Evolutionary conservation across 495 filamentous ascomycete genomes (phyloP).

Genomic region (Pyronema domesticum): DNA sequence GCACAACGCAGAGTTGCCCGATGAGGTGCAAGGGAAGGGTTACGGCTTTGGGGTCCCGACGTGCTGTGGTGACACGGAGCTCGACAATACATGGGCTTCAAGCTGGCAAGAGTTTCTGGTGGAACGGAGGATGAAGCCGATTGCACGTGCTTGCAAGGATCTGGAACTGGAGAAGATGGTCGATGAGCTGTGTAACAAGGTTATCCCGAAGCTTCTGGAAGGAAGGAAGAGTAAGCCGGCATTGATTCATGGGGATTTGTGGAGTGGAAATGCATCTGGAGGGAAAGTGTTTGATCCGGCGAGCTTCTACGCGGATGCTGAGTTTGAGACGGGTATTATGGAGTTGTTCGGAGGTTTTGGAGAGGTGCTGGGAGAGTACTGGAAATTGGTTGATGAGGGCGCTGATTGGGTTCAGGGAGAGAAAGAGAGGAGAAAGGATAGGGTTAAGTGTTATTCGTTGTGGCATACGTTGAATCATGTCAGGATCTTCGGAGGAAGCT

Average conservation of each 20-base stretch:
- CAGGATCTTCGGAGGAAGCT: too few relatives aligned
- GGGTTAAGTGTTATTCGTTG: too few relatives aligned
- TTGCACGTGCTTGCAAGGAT: conserved; percentile 27
- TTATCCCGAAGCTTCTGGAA: conserved; percentile 56
- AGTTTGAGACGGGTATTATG: conserved; percentile 90
- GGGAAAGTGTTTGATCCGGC: conserved; percentile 60
- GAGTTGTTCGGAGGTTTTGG: conserved; percentile 89
- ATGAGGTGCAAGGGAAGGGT: conserved; percentile 29
- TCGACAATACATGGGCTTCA: conserved; percentile 49
- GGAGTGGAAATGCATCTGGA: conserved; percentile 57
- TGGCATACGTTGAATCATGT: too few relatives aligned
- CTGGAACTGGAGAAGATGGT: too few relatives aligned
- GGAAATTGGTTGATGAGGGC: conserved; percentile 44
- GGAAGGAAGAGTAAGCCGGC: conserved; percentile 53
- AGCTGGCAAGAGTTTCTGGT: conserved; percentile 45
- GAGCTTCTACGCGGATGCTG: conserved; percentile 62
- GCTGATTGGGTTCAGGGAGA: too few relatives aligned
- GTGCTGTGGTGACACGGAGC: conserved; percentile 69
- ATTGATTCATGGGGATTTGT: conserved; percentile 76
- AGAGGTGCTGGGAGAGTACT: conserved; percentile 51
- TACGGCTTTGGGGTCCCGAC: conserved; percentile 74
- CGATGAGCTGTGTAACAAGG: conserved; percentile 15
- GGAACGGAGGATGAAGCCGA: background rate
- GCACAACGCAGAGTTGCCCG: conserved; percentile 53
- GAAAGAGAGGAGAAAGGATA: too few relatives aligned